Evolutionary conservation across 1,139 yeast species (phyloP), one percentile per base, ranked within the genome.

Genomic region (Pichia sp.): DNA sequence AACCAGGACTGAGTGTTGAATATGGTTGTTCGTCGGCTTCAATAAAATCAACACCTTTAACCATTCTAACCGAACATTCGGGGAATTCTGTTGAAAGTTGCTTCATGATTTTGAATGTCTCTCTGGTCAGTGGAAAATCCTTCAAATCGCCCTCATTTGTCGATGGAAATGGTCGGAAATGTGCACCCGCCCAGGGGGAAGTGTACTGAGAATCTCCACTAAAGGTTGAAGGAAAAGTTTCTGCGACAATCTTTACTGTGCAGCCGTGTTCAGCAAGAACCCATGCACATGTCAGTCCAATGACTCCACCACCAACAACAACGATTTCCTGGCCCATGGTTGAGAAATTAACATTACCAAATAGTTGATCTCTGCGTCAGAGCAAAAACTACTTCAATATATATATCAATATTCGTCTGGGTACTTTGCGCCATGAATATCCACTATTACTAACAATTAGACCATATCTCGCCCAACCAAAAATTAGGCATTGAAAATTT

Each of bases 171-270:
- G 92, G 88, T 49, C 90, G 67, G 62, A 72, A 82, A 61, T 84
- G 92, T 2, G 92, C 94, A 4, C 94, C 94, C 0, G 90, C 87
- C 82, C 85, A 79, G 3, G 82, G 74, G 0, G 87, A 80, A 2
- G 90, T 80, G 55, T 79, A 83, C 33, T 66, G 64, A 2, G 74
- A 62, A 16, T 53, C 51, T n/a, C 38, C 31, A 26, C 64, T 51
- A 27, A 65, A 69, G 39, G 50, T 52, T 26, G 55, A 48, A 47
- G 88, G 87, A 40, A 78, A 72, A 50, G 72, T 64, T 29, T 68
- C 66, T 0, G 85, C 81, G 27, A 83, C 60, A 3, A 82, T 64
- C 0, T 69, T 66, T 16, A 79, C 58, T 28, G 46, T 40, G 10
- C 38, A 43, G 1, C 61, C 60, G 9, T 70, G 28, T 28, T 46